Evolutionary conservation across 148 eudicot genomes (phyloP), one percentile per base, ranked within the genome.

Genomic region (Fallopia convolvulus): DNA sequence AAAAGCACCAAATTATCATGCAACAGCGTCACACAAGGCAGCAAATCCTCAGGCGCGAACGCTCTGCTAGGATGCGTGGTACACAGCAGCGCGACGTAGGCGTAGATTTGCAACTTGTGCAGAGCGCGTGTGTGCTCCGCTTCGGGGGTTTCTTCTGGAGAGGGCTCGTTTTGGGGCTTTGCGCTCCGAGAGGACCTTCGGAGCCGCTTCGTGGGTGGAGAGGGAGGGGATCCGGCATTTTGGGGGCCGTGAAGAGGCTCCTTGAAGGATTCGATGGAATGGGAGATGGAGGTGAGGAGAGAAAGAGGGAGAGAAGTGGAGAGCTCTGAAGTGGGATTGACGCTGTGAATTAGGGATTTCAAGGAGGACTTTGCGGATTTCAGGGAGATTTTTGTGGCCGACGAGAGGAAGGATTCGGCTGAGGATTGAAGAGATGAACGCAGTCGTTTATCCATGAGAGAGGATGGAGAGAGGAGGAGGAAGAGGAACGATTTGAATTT

Each of bases 371-470:
- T 95, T 17, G 89, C 79, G 1, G 97, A 85, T 81, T 83, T 91
- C 0, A 91, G 80, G 42, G 92, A 80, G 80, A 85, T 77, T 68
- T 86, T 89, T 20, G 81, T 63, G 72, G 92, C 93, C 39, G 90
- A 79, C n/a, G 83, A 75, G 40, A 95, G 90, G 81, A 95, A 93
- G 68, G 81, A 83, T 6, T 89, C 97, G 79, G 97, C 87, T 6
- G 97, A 95, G 76, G 82, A 77, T 56, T 84, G 84, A 33, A 92
- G 88, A 6, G 99, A 87, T 32, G 97, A 91, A 18, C 97, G 91
- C 32, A 95, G 89, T 42, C 97, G 72, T 76, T 95, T 95, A 88
- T 92, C 99, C 99, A 95, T 95, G 80, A 26, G 77, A 74, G 74
- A 32, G 80, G 46, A 55, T 36, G 74, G 15, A 55, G 30, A 49